A percentile compares a stretch with the other conserved stretches of the same genome.
phyloP scores from a whole-genome alignment of 2,329 filamentous ascomycete species.

The Cladosporium oxysporum region DNA sequence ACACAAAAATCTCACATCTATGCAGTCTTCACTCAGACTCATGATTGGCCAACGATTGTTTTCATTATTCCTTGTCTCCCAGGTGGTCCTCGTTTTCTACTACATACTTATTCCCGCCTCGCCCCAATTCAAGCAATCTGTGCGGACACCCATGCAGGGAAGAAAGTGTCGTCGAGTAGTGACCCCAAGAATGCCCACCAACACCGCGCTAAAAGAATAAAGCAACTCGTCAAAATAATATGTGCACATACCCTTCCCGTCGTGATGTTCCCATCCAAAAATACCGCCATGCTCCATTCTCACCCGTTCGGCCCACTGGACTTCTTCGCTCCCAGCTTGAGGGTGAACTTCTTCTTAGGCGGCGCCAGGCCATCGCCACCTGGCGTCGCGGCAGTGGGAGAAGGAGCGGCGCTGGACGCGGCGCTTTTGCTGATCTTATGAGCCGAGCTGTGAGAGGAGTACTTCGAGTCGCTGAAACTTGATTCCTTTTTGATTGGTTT shows the following conservation, averaged over 20 bases:
- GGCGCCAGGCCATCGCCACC: constrained; percentile 12
- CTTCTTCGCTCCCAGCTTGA: constrained; percentile 27
- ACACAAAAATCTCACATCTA: background rate
- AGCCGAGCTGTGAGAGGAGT: background rate
- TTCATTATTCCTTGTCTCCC: background rate
- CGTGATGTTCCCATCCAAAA: background rate
- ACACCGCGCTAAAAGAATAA: constrained; percentile 8
- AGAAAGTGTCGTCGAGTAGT: background rate
- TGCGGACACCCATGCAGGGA: background rate
- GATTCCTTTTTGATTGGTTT: background rate
- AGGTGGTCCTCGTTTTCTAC: background rate
- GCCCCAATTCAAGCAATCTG: background rate
- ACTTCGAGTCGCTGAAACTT: background rate
- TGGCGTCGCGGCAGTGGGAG: background rate
- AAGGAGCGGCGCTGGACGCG: constrained; percentile 14
- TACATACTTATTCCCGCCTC: background rate
- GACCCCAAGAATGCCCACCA: constrained; percentile 5
- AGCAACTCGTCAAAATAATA: background rate
- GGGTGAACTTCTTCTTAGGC: constrained; percentile 32
- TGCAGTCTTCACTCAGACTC: background rate
- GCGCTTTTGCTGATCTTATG: constrained; percentile 11
- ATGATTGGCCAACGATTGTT: background rate
- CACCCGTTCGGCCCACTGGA: background rate
- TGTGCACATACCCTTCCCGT: background rate
- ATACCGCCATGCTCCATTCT: background rate